Evolutionary conservation across 768 basidiomycete genomes (phyloP).

Genomic region (Mycena crocata): DNA sequence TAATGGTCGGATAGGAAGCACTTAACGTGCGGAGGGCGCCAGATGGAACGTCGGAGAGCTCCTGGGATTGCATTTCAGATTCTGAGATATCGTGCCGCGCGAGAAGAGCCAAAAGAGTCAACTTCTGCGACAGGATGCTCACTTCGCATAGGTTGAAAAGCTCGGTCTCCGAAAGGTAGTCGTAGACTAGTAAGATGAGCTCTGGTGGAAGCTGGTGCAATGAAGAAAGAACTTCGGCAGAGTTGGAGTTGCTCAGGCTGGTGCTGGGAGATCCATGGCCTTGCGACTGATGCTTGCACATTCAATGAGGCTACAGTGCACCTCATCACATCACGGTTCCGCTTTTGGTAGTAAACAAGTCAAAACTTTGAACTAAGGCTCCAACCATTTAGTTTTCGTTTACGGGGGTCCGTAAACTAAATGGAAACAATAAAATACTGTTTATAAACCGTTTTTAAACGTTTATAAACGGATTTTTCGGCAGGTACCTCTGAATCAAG

Average conservation of each 20-base stretch:
- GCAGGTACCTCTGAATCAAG: no score
- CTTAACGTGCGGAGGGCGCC: constrained; percentile 13
- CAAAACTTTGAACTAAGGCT: no score
- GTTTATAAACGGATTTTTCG: no score
- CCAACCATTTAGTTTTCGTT: no score
- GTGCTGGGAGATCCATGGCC: no score
- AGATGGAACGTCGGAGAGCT: constrained; percentile 5
- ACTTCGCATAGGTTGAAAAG: constrained; percentile 19
- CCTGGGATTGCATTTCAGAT: constrained; percentile 13
- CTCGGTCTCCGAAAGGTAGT: constrained; percentile 11
- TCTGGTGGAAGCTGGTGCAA: constrained; percentile 11
- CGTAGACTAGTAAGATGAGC: constrained; percentile 12
- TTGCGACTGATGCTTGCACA: no score
- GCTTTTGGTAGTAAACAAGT: no score
- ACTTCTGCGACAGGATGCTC: constrained; percentile 4
- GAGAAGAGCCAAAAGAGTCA: constrained; percentile 20
- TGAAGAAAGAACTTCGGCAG: neutral
- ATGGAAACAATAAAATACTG: no score
- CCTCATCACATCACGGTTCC: no score
- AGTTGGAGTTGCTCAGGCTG: neutral
- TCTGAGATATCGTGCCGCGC: constrained; percentile 13
- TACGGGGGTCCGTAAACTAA: no score
- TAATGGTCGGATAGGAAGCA: neutral
- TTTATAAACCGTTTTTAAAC: no score
- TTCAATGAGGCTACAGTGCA: no score